Conservation (phyloP, 176 grass and related monocot genomes). For the Alloteropsis semialata region DNA sequence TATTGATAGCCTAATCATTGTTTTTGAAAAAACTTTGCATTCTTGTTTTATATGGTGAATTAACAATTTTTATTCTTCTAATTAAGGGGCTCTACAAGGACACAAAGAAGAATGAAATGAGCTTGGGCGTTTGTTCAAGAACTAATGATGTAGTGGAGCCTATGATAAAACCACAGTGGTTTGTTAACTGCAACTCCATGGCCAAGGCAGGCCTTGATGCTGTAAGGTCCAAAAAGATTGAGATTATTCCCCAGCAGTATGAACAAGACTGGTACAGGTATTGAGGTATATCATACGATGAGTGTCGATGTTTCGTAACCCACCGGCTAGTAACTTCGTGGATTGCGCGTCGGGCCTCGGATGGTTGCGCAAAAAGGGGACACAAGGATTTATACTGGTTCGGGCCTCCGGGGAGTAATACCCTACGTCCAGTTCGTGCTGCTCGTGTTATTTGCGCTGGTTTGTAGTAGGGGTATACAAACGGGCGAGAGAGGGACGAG, state of each 20-base stretch:
- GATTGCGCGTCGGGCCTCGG: no score
- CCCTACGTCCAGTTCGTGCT: no score
- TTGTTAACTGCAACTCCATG: slow-evolving; percentile 83
- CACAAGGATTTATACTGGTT: no score
- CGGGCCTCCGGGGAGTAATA: no score
- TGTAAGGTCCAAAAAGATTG: slow-evolving; percentile 75
- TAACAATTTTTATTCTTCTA: slow-evolving; percentile 25
- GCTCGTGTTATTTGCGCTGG: no score
- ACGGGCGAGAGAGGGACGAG: no score
- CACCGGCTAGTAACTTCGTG: no score
- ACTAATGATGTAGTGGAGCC: slow-evolving; percentile 84
- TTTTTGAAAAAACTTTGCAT: background rate
- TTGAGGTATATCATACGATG: background rate
- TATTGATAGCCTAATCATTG: background rate
- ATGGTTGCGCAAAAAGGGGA: no score
- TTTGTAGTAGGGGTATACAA: no score
- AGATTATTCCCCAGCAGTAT: slow-evolving; percentile 95
- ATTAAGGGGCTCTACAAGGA: slow-evolving; percentile 76
- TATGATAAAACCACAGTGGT: slow-evolving; percentile 89
- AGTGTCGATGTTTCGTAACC: no score
- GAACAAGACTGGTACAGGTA: slow-evolving; percentile 94
- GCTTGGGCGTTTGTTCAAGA: slow-evolving; percentile 83
- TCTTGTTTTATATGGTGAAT: background rate
- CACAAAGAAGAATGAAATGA: slow-evolving; percentile 95
- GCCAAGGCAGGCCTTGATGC: slow-evolving; percentile 75